Conservation (phyloP, 1,284 basidiomycete species). For the Phellinidium pouzarii region DNA sequence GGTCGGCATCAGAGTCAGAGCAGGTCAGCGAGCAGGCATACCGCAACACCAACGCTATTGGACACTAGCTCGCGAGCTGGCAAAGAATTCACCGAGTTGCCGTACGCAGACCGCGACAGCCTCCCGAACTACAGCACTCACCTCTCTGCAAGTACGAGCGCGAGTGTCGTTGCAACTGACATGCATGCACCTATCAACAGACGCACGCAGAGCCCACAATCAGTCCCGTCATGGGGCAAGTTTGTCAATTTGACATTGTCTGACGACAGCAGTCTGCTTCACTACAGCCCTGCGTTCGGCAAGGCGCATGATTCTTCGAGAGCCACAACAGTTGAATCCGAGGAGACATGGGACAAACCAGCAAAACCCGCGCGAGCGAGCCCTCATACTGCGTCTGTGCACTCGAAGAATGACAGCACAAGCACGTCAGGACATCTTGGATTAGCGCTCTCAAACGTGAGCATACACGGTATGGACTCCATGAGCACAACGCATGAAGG, state of each 20-base stretch:
- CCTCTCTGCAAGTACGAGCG: not conserved
- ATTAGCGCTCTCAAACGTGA: not conserved
- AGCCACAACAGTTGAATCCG: not conserved
- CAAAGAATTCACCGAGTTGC: constrained; percentile 5
- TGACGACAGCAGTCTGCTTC: constrained; percentile 3
- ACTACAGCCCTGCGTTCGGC: constrained; percentile 9
- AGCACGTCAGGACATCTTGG: constrained; percentile 1
- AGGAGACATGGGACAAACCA: constrained; percentile 9
- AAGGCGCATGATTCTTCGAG: constrained; percentile 7
- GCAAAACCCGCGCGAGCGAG: constrained; percentile 6
- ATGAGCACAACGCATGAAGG: constrained; percentile 16
- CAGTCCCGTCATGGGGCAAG: constrained; percentile 7
- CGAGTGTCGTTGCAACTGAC: not conserved
- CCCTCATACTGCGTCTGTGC: not conserved
- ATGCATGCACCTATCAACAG: not conserved
- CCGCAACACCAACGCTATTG: constrained; percentile 4
- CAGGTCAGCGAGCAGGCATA: constrained; percentile 9
- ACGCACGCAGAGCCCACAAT: not conserved
- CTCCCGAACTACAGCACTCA: not conserved
- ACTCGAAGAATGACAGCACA: constrained; percentile 11
- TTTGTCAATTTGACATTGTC: constrained; percentile 10
- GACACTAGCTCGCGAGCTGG: not conserved
- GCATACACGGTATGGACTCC: constrained; percentile 1
- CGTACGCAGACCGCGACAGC: constrained; percentile 8
- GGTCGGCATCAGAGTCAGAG: constrained; percentile 8